Conservation (phyloP, 805 yeast genomes). For the Kuraishia molischiana region DNA sequence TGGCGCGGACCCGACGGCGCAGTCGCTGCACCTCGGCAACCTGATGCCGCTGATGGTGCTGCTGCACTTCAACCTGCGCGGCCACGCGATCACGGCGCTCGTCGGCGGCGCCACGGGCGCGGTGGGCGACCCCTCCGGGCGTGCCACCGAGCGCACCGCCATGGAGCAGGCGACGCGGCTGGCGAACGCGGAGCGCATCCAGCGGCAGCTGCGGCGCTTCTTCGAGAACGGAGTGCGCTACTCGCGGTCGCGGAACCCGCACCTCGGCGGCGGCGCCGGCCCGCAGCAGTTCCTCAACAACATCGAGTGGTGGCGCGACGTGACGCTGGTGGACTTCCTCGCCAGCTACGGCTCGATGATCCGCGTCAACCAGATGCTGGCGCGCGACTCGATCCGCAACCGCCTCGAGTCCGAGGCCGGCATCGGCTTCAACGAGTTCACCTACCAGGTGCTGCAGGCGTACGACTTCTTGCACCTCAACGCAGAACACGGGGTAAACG, state of each 20-base stretch:
- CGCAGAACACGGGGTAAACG: conserved; percentile 42
- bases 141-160: conserved; percentile 60
- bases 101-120: conserved; percentile 95
- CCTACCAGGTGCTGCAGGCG: conserved; percentile 89
- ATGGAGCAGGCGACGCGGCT: conserved; percentile 44
- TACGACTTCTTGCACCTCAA: conserved; percentile 84
- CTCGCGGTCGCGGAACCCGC: conserved; percentile 39
- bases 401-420: conserved; percentile 65
- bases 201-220: conserved; percentile 51
- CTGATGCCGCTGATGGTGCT: conserved; percentile 78
- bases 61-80: conserved; percentile 74
- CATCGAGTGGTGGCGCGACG: conserved; percentile 75
- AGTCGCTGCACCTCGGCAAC: conserved; percentile 84
- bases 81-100: conserved; percentile 74
- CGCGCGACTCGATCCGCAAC: conserved; percentile 76
- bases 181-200: conserved; percentile 49
- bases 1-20: conserved; percentile 96
- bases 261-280: conserved; percentile 7
- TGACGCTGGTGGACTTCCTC: conserved; percentile 70
- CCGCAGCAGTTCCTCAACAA: conserved; percentile 40
- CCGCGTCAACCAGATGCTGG: conserved; percentile 78
- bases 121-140: conserved; percentile 96
- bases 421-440: conserved; percentile 87
- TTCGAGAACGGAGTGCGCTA: conserved; percentile 53
- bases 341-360: conserved; percentile 69